Base-by-base conservation (phyloP, 2,329 filamentous ascomycete genomes). In the Diaporthe ampelina region DNA sequence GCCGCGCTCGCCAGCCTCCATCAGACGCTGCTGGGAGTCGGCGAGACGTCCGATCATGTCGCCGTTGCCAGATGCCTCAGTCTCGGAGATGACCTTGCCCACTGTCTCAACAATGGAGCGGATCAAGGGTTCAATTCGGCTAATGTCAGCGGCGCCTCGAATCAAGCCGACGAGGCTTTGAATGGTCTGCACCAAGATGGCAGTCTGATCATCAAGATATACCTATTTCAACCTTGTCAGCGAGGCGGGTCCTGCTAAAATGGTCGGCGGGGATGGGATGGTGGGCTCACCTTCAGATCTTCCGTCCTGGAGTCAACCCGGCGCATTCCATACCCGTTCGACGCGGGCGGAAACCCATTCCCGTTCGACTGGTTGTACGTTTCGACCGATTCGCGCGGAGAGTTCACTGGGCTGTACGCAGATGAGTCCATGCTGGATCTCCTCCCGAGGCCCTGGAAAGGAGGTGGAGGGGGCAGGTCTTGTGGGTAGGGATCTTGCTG, bases 151-250 rank as follows among this genome's bases (percentile, higher is more conserved):
- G 77, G 93, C 90, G 68, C 88, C 87, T 71, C 93, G 92, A 76
- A 95, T 92, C 40, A 91, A 91, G 71, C 89, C 88, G 61, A 97
- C 94, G 10, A 97, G 89, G n/a, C 91, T 90, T 83, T 97, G 94
- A 77, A 97, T 95, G 58, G 91, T 94, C 77, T 94, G 91, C 35
- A 97, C 92, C 74, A 97, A 88, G 4, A 91, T 86, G 68, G 94
- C 93, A 15, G 93, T 95, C 81, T 97, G 94, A 80, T 95, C 94
- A 80, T 97, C 94, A 48, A 97, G 89, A 80, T 95, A 95, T 75
- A 94, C 90, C 90, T 93, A 76, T 48, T 43, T 26, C 45, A 57
- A n/a, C 19, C 19, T 35, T 59, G 68, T 72, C 61, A 76, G 56
- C 13, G 45, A 61, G 3, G 37, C 54, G 6, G 26, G 13, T 29